phyloP scores from a whole-genome alignment of 2,329 filamentous ascomycete genomes.

The Apiospora koreana region DNA sequence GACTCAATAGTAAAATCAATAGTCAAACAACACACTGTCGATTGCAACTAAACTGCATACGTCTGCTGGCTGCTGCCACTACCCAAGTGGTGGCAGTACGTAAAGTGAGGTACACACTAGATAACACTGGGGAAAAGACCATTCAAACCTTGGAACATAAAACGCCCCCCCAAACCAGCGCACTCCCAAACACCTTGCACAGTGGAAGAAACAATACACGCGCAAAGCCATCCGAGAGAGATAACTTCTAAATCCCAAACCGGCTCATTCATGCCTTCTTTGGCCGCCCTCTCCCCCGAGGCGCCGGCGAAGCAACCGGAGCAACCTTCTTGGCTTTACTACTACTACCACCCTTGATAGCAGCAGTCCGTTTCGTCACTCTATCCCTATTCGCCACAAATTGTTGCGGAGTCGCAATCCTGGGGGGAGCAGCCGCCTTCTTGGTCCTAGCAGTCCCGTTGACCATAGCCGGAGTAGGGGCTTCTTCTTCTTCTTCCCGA shows the following conservation, averaged over 20 bases:
- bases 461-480: background rate
- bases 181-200: background rate
- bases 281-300: background rate
- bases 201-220: background rate
- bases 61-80: background rate
- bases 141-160: background rate
- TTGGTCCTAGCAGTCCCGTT: background rate
- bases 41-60: too few species aligned
- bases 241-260: background rate
- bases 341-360: background rate
- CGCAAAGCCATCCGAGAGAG: background rate
- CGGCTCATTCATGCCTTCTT: background rate
- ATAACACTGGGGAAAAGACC: background rate
- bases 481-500: background rate
- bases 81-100: too few species aligned
- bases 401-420: background rate
- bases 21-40: too few species aligned
- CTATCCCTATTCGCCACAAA: background rate
- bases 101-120: background rate
- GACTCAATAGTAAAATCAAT: too few species aligned
- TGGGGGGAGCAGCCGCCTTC: background rate
- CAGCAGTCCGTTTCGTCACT: background rate
- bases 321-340: background rate
- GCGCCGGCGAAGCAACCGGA: background rate
- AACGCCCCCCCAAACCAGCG: background rate